These are phyloP conservation scores for Pestalotiopsis sp. DNA, from an alignment of 2,329 filamentous ascomycete genomes.

Conservation along the genomic window DNA sequence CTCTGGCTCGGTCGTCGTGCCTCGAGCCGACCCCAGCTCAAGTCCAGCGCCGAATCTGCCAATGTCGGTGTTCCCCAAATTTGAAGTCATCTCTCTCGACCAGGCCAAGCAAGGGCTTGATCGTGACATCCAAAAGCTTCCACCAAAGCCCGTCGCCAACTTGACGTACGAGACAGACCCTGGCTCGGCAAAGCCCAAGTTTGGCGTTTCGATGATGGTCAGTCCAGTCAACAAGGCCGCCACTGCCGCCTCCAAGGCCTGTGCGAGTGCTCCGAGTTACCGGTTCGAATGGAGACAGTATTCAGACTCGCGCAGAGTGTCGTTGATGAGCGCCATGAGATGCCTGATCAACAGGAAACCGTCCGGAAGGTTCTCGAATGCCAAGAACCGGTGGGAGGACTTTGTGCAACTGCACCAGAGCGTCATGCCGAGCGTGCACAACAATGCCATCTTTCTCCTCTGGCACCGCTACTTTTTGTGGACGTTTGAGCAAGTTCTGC, in stretches of 20 bases:
- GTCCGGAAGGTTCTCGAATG: slow-evolving; percentile 25
- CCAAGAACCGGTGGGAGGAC: slow-evolving; percentile 34
- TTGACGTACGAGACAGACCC: background rate
- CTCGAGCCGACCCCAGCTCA: background rate
- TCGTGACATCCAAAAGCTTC: background rate
- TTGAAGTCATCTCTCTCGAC: background rate
- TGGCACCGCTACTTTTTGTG: slow-evolving; percentile 29
- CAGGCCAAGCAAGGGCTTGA: slow-evolving; percentile 1
- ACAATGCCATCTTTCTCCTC: slow-evolving; percentile 31
- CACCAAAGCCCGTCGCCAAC: background rate
- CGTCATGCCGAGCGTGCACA: slow-evolving; percentile 33
- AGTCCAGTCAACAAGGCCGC: background rate
- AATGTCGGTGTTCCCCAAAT: slow-evolving; percentile 1
- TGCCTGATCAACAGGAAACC: slow-evolving; percentile 29
- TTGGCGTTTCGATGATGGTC: background rate
- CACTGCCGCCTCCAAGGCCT: background rate
- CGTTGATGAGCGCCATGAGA: slow-evolving; percentile 29
- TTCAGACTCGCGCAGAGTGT: slow-evolving; percentile 27
- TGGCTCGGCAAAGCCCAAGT: background rate
- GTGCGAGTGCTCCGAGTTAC: slow-evolving; percentile 26
- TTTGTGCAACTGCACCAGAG: slow-evolving; percentile 32
- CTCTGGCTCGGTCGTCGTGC: background rate
- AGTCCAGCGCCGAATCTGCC: background rate
- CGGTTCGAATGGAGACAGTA: slow-evolving; percentile 34
- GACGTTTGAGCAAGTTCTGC: slow-evolving; percentile 22